Evolutionary conservation across 78 protist genomes (phyloP).

Genomic region (Dictyostelium firmibasis): DNA sequence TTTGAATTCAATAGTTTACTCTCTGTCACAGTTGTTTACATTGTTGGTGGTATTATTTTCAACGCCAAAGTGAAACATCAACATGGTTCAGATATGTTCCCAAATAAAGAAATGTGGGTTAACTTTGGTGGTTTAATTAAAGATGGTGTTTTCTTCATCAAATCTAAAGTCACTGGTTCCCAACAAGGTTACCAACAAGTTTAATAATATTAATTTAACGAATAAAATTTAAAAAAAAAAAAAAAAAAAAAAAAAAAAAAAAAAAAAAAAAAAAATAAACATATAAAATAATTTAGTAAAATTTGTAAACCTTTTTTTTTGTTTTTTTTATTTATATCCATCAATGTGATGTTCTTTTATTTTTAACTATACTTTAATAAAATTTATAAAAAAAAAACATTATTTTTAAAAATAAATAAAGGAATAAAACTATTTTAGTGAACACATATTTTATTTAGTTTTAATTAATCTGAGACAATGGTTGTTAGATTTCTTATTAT

Average conservation of each 20-base stretch:
- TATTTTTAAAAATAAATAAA: too few species aligned
- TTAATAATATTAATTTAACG: neutral
- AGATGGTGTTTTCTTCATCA: conserved; percentile 61
- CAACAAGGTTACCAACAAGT: conserved; percentile 45
- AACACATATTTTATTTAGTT: too few species aligned
- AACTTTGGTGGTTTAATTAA: conserved; percentile 26
- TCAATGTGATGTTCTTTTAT: too few species aligned
- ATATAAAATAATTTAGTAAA: neutral
- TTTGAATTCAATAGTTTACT: neutral
- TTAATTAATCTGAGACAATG: too few species aligned
- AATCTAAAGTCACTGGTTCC: conserved; percentile 20
- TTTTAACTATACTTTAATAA: too few species aligned
- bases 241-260: neutral
- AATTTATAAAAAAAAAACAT: too few species aligned
- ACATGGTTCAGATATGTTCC: conserved; percentile 58
- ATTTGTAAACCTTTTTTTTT: neutral
- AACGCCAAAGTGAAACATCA: conserved; percentile 33
- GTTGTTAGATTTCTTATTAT: too few species aligned
- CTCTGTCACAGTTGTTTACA: neutral
- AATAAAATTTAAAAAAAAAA: neutral
- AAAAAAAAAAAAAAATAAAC: too few species aligned
- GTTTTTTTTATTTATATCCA: too few species aligned
- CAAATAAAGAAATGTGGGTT: conserved; percentile 31
- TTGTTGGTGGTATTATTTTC: conserved; percentile 28
- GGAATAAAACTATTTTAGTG: too few species aligned